phyloP scores from a whole-genome alignment of 108 stramenopile genomes.

The Stephanodiscus triporus region DNA sequence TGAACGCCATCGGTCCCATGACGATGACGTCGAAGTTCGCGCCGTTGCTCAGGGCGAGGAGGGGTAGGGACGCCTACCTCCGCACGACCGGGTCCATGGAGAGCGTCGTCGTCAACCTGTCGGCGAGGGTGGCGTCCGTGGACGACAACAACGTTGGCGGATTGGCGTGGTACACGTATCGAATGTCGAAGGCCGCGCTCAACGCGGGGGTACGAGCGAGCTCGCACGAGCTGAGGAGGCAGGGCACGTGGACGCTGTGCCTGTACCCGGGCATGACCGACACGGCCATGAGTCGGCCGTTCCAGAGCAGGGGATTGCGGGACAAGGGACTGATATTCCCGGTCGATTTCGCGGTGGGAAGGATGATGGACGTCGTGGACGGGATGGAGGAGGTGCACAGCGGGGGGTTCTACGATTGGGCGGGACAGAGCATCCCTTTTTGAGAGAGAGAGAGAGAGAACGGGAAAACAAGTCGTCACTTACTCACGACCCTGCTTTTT shows the following conservation, averaged over 20 bases:
- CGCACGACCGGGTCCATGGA: slow-evolving; percentile 27
- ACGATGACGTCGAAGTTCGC: slow-evolving; percentile 50
- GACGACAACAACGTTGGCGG: slow-evolving; percentile 69
- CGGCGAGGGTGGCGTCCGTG: slow-evolving; percentile 71
- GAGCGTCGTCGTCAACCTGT: slow-evolving; percentile 65
- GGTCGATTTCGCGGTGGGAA: slow-evolving; percentile 53
- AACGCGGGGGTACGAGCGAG: slow-evolving; percentile 58
- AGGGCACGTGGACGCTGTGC: slow-evolving; percentile 53
- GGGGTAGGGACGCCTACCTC: slow-evolving; percentile 30
- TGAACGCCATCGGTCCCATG: slow-evolving; percentile 57
- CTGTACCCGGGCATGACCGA: slow-evolving; percentile 81
- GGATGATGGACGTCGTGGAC: slow-evolving; percentile 59
- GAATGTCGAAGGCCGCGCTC: slow-evolving; percentile 72
- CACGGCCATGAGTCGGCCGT: slow-evolving; percentile 70
- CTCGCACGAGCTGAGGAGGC: slow-evolving; percentile 60
- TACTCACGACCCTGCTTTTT: too few relatives aligned
- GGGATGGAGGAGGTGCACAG: slow-evolving; percentile 55
- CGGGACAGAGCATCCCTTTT: slow-evolving; percentile 53
- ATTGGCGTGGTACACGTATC: slow-evolving; percentile 77
- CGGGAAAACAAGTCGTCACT: too few relatives aligned
- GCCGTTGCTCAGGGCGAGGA: slow-evolving; percentile 43
- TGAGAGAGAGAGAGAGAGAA: too few relatives aligned
- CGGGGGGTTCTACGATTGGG: slow-evolving; percentile 65
- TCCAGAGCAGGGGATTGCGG: slow-evolving; percentile 47
- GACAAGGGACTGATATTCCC: slow-evolving; percentile 51